Conservation (phyloP, 257 asterid genomes). For the Rehmannia glutinosa region DNA sequence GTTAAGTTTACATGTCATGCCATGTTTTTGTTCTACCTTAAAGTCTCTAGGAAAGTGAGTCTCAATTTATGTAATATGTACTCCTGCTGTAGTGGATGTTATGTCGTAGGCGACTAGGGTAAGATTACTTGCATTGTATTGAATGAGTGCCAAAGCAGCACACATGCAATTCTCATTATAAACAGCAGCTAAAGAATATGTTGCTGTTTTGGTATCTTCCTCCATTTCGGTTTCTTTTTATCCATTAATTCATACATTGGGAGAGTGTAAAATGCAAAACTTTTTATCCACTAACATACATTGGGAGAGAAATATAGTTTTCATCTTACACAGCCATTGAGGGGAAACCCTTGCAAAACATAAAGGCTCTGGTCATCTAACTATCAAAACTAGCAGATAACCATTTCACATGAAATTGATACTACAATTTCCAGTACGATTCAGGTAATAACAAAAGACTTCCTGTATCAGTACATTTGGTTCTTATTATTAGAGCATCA, state of each 20-base stretch:
- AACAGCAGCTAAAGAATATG: neutral
- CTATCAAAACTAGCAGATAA: neutral
- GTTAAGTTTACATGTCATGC: neutral
- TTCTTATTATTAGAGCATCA: neutral
- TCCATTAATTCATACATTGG: neutral
- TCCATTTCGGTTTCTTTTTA: conserved; percentile 1
- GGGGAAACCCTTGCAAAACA: neutral
- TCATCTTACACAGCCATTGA: neutral
- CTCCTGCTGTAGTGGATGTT: neutral
- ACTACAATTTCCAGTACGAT: neutral
- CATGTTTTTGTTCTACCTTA: neutral
- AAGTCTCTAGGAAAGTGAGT: neutral
- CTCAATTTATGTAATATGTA: neutral
- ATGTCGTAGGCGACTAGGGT: neutral
- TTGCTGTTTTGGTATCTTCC: neutral
- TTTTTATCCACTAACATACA: neutral
- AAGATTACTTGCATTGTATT: neutral
- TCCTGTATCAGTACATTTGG: neutral
- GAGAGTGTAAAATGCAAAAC: too few species aligned
- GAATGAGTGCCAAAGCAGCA: neutral
- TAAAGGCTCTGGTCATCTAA: neutral
- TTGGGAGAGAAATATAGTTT: neutral
- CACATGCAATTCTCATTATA: neutral
- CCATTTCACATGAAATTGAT: neutral
- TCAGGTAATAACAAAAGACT: neutral